Base-by-base conservation (phyloP, 2,329 filamentous ascomycete genomes). In the Emmonsia crescens region DNA sequence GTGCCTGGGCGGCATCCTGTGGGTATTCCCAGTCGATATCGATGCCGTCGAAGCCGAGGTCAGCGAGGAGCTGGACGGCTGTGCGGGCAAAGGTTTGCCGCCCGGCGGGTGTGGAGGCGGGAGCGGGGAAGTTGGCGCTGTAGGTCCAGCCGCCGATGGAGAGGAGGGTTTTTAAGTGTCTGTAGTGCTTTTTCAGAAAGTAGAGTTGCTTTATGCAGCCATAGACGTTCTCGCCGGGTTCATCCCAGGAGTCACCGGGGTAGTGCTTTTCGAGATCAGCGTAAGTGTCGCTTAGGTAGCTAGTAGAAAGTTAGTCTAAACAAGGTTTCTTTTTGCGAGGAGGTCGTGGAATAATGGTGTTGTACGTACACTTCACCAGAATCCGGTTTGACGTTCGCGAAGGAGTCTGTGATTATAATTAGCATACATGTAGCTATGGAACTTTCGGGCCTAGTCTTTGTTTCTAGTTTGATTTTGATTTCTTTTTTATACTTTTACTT, bases 131-230 rank as follows among this genome's bases (percentile, higher is more conserved):
- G 75, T 93, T 92, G 73, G 83, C 73, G 2, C 85, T 88, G 72
- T 87, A 89, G 0, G 85, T 89, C 85, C 87, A 94, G 19, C 91
- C 91, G 48, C 91, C 91, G 63, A 95, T 89, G 60, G 88, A 91
- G 4, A 96, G 82, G 14, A 96, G 81, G 3, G 88, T 81, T 75
- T 95, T 95, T 62, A 95, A 75, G 59, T 89, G 84, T 24, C 89
- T 84, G 72, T 95, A 84, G 66, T 80, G 76, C 75, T 91, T 86
- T 79, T 95, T 95, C 59, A 89, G 80, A 1, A 89, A 66, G 72
- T 82, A 89, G 1, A 95, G 77, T 71, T 93, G 89, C 75, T 91
- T 91, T 65, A 91, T 74, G 69, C 85, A 88, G 48, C 91, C 91
- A 68, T 91, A 91, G 58, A 85, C 83, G 69, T 93, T 91, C 62